Evolutionary conservation across 495 filamentous ascomycete species (phyloP), one percentile per base, ranked within the genome.

Genomic region (Aspergillus nanangensis): DNA sequence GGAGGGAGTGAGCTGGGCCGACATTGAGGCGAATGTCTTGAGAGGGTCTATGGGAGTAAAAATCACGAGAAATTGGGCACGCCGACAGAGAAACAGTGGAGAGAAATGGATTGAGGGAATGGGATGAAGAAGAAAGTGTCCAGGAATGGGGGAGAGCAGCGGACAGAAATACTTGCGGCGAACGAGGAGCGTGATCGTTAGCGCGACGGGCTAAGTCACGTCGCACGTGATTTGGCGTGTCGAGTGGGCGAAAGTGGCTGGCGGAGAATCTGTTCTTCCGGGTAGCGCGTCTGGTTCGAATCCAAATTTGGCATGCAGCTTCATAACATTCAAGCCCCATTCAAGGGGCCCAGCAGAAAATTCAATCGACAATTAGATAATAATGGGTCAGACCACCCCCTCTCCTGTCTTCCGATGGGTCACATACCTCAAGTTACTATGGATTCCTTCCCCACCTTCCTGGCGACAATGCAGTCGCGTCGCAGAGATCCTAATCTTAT

Each of bases 1-100:
- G 50, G 89, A 93, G 42, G 89, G 88, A 52, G 88, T 93, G 61
- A 88, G 62, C 58, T 87, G 72, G 42, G 80, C 72, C 56, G 86
- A 72, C 87, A 90, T 87, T 70, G 57, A 44, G 53, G 64, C 56
- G 40, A 56, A 38, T 65, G 47, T 62, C 11, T 61, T n/a, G 37
- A 45, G 19, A 18, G 45, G 5, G 10, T 27, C 42, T 29, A 44
- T 8, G 38, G 29, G 38, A 48, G 39, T 35, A 29, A 39, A 18
- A 47, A 27, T 23, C 36, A 53, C 34, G 48, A 55, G 20, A 20
- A 51, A 58, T 41, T 52, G 50, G 33, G 54, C 41, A 55, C 32
- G 51, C 50, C 49, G 46, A 52, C 47, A 65, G 53, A 51, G 22
- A 37, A 49, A 47, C 23, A 24, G 32, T 31, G 47, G 32, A 39